A percentile compares a stretch with the other conserved stretches of the same genome.
Conservation (phyloP, 2,329 filamentous ascomycete species). For the Reticulascus tulasneorum region DNA sequence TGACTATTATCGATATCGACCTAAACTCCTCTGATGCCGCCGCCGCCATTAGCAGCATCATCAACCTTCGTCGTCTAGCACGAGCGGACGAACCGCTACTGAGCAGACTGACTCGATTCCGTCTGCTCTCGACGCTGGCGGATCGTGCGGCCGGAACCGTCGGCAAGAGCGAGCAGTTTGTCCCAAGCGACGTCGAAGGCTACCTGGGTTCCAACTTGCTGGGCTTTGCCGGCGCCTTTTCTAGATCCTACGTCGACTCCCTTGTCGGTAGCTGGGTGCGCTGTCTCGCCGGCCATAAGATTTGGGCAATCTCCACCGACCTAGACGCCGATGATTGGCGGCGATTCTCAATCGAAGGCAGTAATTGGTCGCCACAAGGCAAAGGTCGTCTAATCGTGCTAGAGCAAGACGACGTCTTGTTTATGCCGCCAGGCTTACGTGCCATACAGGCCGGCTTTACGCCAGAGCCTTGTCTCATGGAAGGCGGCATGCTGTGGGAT, state of each 20-base stretch:
- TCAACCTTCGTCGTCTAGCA: slow-evolving; percentile 1
- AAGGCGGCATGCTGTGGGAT: slow-evolving; percentile 1
- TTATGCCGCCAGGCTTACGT: background rate
- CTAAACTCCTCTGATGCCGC: slow-evolving; percentile 1
- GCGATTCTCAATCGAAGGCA: background rate
- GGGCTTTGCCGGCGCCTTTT: background rate
- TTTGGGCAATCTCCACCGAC: background rate
- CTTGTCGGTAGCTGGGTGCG: background rate
- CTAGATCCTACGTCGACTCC: background rate
- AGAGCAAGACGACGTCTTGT: background rate
- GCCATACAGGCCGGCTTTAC: background rate
- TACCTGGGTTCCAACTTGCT: slow-evolving; percentile 1
- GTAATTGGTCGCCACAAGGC: background rate
- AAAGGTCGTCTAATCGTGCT: background rate
- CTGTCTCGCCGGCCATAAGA: background rate
- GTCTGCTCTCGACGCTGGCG: background rate
- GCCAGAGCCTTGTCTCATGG: background rate
- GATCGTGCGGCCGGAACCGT: background rate
- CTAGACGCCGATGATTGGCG: slow-evolving; percentile 1
- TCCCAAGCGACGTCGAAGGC: background rate
- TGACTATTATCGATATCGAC: background rate
- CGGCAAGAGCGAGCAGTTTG: background rate
- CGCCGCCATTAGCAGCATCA: background rate
- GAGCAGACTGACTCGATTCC: background rate
- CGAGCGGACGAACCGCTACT: slow-evolving; percentile 1